Base-by-base conservation (phyloP, 2,329 filamentous ascomycete species). In the Alternaria rosae region DNA sequence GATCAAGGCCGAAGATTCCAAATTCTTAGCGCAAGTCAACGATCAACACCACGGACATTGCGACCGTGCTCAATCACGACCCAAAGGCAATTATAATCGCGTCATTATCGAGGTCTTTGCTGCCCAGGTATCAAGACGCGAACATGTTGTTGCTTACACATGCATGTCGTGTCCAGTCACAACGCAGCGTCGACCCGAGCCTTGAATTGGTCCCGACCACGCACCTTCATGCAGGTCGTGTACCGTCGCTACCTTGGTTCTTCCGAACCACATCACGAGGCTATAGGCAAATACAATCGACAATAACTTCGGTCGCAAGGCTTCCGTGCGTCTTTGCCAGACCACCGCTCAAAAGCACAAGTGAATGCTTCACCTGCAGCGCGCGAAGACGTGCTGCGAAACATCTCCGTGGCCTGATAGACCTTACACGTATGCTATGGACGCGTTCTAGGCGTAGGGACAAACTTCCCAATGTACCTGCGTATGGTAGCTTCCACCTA, bases 141-240 rank as follows among this genome's bases (percentile, higher is more conserved):
- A 51, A 44, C 25, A 21, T 51, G 52, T 54, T 44, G 52, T 47
- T 28, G 59, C 50, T 56, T 43, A 57, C 30, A 57, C 65, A 64
- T 52, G 28, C 30, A 54, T 62, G 67, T 47, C 30, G 64, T 68
- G 63, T 62, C 59, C 58, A 68, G 64, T 71, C 62, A 59, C 62
- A 69, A 63, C 63, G 65, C 70, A 68, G 59, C 61, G 59, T 68
- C 58, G 60, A 65, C 55, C 61, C 51, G 57, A 58, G 43, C 30
- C 38, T 50, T 53, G 38, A 41, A 35, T 41, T 21, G 35, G 45
- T 54, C 38, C 62, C 51, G 52, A 55, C 23, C 35, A 59, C 55
- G 47, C 54, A 54, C 42, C n/a, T 47, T 12, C 30, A 32, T 58
- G 42, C 41, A 60, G 9, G 53, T 47, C 35, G 53, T 50, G 53